Conservation (phyloP, 176 grass and related monocot species). For the Lolium multiflorum region DNA sequence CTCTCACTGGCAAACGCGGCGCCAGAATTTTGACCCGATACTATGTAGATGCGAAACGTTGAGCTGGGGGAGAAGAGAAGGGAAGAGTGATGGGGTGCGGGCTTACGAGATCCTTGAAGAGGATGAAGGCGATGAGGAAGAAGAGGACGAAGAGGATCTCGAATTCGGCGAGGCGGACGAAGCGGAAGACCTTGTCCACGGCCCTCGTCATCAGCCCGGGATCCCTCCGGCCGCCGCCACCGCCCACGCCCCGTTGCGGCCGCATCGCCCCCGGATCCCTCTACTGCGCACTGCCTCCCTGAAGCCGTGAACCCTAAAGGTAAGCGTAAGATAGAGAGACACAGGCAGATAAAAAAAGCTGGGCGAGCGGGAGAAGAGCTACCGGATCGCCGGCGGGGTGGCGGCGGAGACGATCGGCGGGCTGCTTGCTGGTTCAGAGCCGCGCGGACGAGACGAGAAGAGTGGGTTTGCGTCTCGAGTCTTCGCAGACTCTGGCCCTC, state of each 20-base stretch:
- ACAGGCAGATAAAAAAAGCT: neutral
- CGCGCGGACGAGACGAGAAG: neutral
- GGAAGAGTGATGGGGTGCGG: neutral
- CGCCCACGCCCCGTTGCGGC: constrained; percentile 45
- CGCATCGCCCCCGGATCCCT: constrained; percentile 44
- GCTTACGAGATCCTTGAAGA: constrained; percentile 91
- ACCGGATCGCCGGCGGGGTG: constrained; percentile 15
- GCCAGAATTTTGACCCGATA: neutral
- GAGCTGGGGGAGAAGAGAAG: neutral
- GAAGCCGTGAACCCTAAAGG: neutral
- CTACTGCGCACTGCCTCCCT: constrained; percentile 9
- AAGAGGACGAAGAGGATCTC: constrained; percentile 98
- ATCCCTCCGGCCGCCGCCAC: constrained; percentile 35
- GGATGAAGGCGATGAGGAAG: constrained; percentile 78
- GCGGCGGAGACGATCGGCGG: neutral
- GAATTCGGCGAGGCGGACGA: constrained; percentile 94
- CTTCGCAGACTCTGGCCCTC: neutral
- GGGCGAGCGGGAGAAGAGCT: neutral
- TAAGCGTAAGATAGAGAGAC: neutral
- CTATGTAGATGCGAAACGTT: neutral
- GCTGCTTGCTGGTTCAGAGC: neutral
- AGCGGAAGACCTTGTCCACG: constrained; percentile 73
- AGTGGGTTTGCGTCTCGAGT: neutral
- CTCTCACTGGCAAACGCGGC: neutral
- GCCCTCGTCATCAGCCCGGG: constrained; percentile 61